phyloP scores from a whole-genome alignment of 2,329 filamentous ascomycete genomes.

The Diaporthe helianthi region DNA sequence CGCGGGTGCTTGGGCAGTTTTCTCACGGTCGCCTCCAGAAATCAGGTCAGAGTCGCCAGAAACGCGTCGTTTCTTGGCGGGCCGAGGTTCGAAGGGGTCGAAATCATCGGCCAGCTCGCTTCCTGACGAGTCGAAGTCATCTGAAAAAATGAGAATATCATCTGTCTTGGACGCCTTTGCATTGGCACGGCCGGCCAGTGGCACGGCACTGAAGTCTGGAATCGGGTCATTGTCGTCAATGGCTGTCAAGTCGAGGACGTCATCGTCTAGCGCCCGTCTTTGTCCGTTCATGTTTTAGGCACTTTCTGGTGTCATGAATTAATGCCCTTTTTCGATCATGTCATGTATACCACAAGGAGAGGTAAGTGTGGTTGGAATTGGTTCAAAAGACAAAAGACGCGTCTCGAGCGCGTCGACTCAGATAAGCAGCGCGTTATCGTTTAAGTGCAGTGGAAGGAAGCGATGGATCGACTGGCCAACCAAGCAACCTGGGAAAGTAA shows the following conservation, averaged over 20 bases:
- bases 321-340: neutral
- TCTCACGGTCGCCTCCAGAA: neutral
- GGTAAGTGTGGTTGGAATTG: neutral
- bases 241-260: slow-evolving; percentile 37
- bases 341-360: neutral
- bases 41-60: slow-evolving; percentile 29
- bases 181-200: neutral
- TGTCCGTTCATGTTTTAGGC: slow-evolving; percentile 1
- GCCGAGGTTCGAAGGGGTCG: slow-evolving; percentile 34
- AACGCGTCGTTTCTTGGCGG: slow-evolving; percentile 43
- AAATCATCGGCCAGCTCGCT: slow-evolving; percentile 44
- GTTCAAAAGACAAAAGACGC: neutral
- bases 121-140: slow-evolving; percentile 52
- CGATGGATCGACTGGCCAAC: neutral
- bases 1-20: neutral
- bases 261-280: slow-evolving; percentile 28
- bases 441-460: neutral
- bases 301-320: neutral
- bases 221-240: slow-evolving; percentile 27
- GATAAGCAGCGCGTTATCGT: neutral
- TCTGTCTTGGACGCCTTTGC: slow-evolving; percentile 5
- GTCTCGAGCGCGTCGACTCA: neutral
- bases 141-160: slow-evolving; percentile 45
- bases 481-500: too few relatives aligned
- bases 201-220: neutral